Base-by-base conservation (phyloP, 345 rosid genomes). In the Brassica rapa region DNA sequence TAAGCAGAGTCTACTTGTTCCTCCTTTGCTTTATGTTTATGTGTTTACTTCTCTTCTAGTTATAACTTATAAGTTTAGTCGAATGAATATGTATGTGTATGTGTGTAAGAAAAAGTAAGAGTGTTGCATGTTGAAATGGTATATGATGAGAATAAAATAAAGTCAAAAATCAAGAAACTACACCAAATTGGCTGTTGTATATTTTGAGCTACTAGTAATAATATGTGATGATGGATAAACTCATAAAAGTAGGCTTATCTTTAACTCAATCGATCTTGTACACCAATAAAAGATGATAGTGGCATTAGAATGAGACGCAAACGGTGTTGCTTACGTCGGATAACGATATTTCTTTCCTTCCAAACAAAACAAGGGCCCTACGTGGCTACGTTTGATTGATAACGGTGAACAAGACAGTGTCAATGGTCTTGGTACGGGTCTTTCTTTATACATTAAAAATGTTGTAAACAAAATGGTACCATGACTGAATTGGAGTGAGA, bases 31-130 rank as follows among this genome's bases (percentile, higher is more conserved):
- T 89, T 81, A 81, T 90, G 75, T 81, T 93, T 51, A 68, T 95
- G 73, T 95, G 99, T 83, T 84, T 95, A 10, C 19, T 95, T n/a
- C 89, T 95, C 30, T 95, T 95, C 83, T 95, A 86, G 90, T 71
- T 79, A 7, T 62, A 24, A 29, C 9, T 1, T 23, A 3, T 59
- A 24, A 9, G 39, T 43, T 43, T 12, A 27, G 23, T 57, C 2
- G 25, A 49, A 71, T 53, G 60, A 35, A 46, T 53, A 32, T 49
- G 29, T 49, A 68, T 27, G 15, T 25, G 9, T 51, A 24, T 49
- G 30, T 30, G 37, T 66, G 29, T 56, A 27, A 1, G 56, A 19
- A 19, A 19, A 19, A 59, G n/a, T 33, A 64, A 64, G 72, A 64
- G 33, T 27, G 5, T 39, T 39, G 16, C 43, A 24, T 43, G 6